Evolutionary conservation across 352 stramenopile genomes (phyloP), one percentile per base, ranked within the genome.

Genomic region (Sclerospora graminicola): DNA sequence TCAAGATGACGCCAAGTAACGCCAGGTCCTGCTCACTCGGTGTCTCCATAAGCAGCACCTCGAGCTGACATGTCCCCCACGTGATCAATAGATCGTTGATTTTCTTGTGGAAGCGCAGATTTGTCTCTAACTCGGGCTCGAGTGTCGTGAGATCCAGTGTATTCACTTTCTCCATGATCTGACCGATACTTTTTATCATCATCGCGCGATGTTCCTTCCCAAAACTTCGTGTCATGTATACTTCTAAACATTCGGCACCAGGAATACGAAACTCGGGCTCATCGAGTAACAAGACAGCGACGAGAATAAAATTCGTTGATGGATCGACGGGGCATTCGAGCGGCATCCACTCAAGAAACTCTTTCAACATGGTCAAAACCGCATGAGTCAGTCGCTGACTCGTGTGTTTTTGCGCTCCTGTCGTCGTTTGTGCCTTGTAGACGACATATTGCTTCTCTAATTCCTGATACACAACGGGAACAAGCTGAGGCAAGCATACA

Each of bases 301-400:
- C 75, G 27, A 72, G 47, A 39, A 87, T 75, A 28, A 87, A 67
- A 32, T 87, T 89, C 0, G 63, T 73, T 1, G 54, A 29, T 1
- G 69, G 59, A 8, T 80, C 56, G 4, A 82, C 60, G 1, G 78
- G 68, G 23, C 64, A 63, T 23, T 83, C 70, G 26, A 89, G 45
- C 10, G 78, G 78, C 58, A 89, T 78, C 78, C 78, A 89, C 48
- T 89, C 78, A 5, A 89, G 48, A 51, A 89, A 89, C 50, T 87
- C 78, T 40, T 81, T 84, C 13, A 89, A 51, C 71, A 87, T 86
- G 30, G 76, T 52, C 31, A 89, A 34, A 20, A 68, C 63, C 0
- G 74, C 69, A 19, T 84, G 60, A 18, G 87, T 73, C 5, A 89
- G 45, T 37, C 63, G 61, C 47, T 76, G 65, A 48, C 70, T 83